Evolutionary conservation across 306 rosid species (phyloP), one percentile per base, ranked within the genome.

Genomic region (Vicia villosa): DNA sequence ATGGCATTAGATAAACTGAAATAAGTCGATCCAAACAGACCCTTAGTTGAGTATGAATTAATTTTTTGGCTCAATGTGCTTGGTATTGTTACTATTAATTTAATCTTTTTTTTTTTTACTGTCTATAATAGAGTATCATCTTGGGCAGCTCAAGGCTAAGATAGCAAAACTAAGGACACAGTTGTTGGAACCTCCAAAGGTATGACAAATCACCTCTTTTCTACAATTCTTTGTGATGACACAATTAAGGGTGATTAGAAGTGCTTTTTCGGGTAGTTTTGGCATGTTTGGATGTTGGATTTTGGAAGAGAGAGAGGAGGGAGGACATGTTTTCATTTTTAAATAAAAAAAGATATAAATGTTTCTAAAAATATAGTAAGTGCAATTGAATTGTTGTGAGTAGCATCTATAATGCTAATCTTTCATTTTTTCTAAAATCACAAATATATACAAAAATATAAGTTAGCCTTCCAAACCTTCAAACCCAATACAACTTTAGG

Each of bases 61-160:
- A n/a, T 66, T 51, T 20, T 20, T 60, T 42, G 5, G 47, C 41
- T 66, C 21, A 34, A 2, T 34, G 38, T 34, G 38, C 8, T 34
- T 30, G 21, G 3, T 21, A 15, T 63, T 74, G 40, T 37, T 46
- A n/a, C 67, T 22, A 42, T 52, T 17, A 65, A 12, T 74, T 63
- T 8, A 14, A 46, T 69, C n/a, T n/a, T n/a, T n/a, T 79, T 45
- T 14, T 45, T 63, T 38, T 38, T 64, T 72, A 36, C 43, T 54
- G 36, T 68, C 79, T 50, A 1, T 10, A 34, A 34, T 81, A 95
- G 99, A 95, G 82, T 95, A 95, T 79, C 99, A 95, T 86, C 97
- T 95, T 60, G 99, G 99, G 75, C 99, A 95, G 88, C 99, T 95
- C 77, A 95, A 95, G 84, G 99, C 99, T 6, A 95, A 95, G 91